Evolutionary conservation across 2,329 filamentous ascomycete genomes (phyloP).

Genomic region (Capronia americana): DNA sequence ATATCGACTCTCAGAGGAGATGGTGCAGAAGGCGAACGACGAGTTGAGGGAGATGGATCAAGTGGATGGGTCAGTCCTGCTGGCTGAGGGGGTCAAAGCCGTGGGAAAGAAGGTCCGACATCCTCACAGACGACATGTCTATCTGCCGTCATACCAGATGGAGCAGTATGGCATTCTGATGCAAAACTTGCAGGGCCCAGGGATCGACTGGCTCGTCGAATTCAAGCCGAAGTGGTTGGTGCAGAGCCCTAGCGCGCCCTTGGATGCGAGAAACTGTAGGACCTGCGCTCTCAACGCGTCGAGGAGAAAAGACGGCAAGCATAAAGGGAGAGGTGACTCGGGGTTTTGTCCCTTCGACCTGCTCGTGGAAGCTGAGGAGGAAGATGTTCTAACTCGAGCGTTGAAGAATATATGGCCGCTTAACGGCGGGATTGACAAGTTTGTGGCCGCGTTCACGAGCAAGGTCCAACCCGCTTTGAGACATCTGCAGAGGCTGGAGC

Average conservation of each 20-base stretch:
- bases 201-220: conserved; percentile 58
- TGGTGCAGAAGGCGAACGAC: conserved; percentile 56
- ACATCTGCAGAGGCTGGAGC: conserved; percentile 38
- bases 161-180: conserved; percentile 71
- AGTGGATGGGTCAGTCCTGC: conserved; percentile 13
- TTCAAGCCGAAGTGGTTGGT: conserved; percentile 87
- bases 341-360: conserved; percentile 71
- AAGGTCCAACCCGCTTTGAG: conserved; percentile 47
- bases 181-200: conserved; percentile 69
- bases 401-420: conserved; percentile 37
- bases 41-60: conserved; percentile 53
- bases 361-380: conserved; percentile 48
- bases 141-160: conserved; percentile 57
- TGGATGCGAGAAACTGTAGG: conserved; percentile 68
- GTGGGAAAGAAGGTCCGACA: conserved; percentile 47
- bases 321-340: conserved; percentile 36
- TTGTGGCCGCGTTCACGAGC: conserved; percentile 42
- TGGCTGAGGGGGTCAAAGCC: conserved; percentile 8
- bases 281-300: conserved; percentile 70
- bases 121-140: conserved; percentile 58
- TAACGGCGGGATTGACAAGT: conserved; percentile 43
- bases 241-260: conserved; percentile 75
- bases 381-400: conserved; percentile 48
- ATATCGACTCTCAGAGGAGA: conserved; percentile 57
- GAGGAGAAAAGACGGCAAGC: conserved; percentile 47